phyloP scores from a whole-genome alignment of 768 basidiomycete species.

The Hypholoma fasciculare region DNA sequence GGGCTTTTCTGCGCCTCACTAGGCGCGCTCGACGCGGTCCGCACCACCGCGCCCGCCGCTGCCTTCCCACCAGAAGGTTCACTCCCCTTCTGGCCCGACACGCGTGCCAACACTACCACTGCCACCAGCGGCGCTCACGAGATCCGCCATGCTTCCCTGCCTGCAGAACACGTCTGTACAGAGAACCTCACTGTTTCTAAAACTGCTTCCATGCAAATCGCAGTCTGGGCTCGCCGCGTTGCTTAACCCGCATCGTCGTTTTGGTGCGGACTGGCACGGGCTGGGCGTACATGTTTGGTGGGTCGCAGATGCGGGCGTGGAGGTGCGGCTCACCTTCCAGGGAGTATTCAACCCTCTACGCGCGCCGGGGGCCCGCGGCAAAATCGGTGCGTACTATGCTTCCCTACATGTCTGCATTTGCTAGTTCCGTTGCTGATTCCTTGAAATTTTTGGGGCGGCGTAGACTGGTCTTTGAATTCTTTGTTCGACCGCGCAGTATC shows the following conservation, averaged over 20 bases:
- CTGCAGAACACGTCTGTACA: conserved; percentile 91
- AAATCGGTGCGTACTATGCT: conserved; percentile 49
- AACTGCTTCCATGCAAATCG: conserved; percentile 91
- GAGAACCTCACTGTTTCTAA: conserved; percentile 97
- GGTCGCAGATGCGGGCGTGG: conserved; percentile 53
- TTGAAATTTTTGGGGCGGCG: not conserved
- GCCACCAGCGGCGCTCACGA: conserved; percentile 42
- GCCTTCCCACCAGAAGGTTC: conserved; percentile 65
- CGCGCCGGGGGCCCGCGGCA: conserved; percentile 39
- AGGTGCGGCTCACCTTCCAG: conserved; percentile 70
- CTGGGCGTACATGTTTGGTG: conserved; percentile 79
- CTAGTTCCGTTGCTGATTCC: conserved; percentile 4
- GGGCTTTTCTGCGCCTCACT: conserved; percentile 97
- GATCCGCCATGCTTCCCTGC: conserved; percentile 74
- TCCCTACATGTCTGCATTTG: not conserved
- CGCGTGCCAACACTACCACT: conserved; percentile 33
- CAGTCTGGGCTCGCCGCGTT: conserved; percentile 80
- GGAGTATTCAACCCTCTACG: conserved; percentile 75
- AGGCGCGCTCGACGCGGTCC: conserved; percentile 71
- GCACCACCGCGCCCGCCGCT: conserved; percentile 65
- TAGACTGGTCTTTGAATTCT: conserved; percentile 75
- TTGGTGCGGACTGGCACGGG: conserved; percentile 92
- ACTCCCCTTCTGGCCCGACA: conserved; percentile 43
- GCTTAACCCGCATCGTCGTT: conserved; percentile 82
- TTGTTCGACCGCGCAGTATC: conserved; percentile 69